phyloP scores from a whole-genome alignment of 768 basidiomycete genomes.

The Rhizopogon rudus region DNA sequence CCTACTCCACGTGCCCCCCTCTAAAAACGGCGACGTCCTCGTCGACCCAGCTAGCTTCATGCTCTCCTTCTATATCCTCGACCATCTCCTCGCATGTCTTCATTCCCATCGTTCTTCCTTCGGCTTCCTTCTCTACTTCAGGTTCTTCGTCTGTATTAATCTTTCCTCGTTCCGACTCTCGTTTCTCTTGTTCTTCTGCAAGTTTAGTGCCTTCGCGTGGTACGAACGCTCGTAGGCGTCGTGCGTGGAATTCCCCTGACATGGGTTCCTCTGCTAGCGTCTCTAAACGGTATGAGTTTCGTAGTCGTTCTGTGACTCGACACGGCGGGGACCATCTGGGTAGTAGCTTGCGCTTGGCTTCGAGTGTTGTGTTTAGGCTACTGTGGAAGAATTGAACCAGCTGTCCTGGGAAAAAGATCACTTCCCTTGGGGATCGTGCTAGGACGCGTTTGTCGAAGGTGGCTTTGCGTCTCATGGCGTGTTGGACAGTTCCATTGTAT shows the following conservation, averaged over 20 bases:
- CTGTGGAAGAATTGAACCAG: slow-evolving; percentile 28
- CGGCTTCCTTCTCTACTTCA: too few species aligned
- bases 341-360: slow-evolving; percentile 22
- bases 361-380: slow-evolving; percentile 19
- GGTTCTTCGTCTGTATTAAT: too few species aligned
- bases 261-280: slow-evolving; percentile 13
- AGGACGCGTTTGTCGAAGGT: slow-evolving; percentile 23
- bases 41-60: too few species aligned
- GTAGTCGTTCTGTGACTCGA: slow-evolving; percentile 3
- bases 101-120: too few species aligned
- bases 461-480: slow-evolving; percentile 19
- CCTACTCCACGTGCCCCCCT: too few species aligned
- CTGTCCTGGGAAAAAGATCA: slow-evolving; percentile 20
- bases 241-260: slow-evolving; percentile 9
- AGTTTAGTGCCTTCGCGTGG: slow-evolving; percentile 14
- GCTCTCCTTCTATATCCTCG: too few species aligned
- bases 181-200: not conserved
- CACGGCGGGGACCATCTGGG: slow-evolving; percentile 28
- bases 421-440: slow-evolving; percentile 4
- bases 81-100: too few species aligned
- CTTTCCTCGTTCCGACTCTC: too few species aligned
- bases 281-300: slow-evolving; percentile 20
- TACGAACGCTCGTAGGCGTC: slow-evolving; percentile 16
- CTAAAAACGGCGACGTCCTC: too few species aligned
- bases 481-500: slow-evolving; percentile 12